Base-by-base conservation (phyloP, 495 filamentous ascomycete genomes). In the Hypoxylon lienhwacheense region DNA sequence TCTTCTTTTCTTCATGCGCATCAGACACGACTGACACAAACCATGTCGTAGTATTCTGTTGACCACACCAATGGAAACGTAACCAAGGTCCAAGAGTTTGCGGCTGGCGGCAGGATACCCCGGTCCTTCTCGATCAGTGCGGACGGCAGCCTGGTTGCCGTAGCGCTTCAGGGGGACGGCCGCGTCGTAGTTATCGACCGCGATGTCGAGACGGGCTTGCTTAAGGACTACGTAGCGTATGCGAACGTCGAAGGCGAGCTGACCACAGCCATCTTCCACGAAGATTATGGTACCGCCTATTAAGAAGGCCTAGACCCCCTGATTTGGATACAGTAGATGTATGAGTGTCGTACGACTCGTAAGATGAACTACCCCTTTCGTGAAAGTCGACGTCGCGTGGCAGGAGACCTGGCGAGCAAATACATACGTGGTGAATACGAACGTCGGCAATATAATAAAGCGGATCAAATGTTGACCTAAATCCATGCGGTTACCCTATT, bases 81-180 rank as follows among this genome's bases (percentile, higher is more conserved):
- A 4, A 65, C 44, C 4, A 74, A 82, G 49, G 64, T 78, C 4
- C 72, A 81, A 31, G 66, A 77, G 12, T 75, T 70, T 8, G 68
- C 83, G 0, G 76, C 85, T 3, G 81, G 80, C 17, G 87, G 87
- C 2, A 57, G 68, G 4, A 70, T 74, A 35, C 87, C 88, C 4
- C 70, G 87, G 31, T 83, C 86, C 22, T 82, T 90, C 65, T 80
- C 77, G 25, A 70, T 90, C 57, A 88, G 84, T 59, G 74, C 74
- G 49, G 76, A 74, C 4, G 86, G 86, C 1, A 77, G 76, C 57
- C 63, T 83, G 35, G 73, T 84, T 2, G 85, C 81, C 1, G 77
- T 85, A 37, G 83, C 81, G n/a, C 72, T 85, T 53, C 83, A 87
- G 68, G 69, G 61, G 3, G 79, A 78, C 45, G 72, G 76, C 21